Percentiles rank a stretch among this genome's conserved stretches.
phyloP scores from a whole-genome alignment of 805 yeast genomes.

The Tanozyma kutaoensis region DNA sequence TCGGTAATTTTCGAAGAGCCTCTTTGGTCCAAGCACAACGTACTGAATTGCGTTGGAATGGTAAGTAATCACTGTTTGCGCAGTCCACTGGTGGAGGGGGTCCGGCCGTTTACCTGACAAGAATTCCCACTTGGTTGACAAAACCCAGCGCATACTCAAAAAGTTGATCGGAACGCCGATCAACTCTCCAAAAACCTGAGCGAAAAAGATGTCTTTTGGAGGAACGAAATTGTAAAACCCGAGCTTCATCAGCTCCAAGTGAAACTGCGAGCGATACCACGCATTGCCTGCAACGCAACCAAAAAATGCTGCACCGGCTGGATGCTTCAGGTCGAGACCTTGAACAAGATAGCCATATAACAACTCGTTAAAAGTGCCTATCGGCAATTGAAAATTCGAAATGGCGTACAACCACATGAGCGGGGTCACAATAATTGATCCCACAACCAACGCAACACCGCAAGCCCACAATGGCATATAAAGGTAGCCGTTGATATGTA shows the following conservation, averaged over 20 bases:
- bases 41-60: conserved; percentile 39
- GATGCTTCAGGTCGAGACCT: no score
- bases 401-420: conserved; percentile 36
- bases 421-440: conserved; percentile 33
- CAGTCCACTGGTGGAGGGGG: conserved; percentile 41
- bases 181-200: conserved; percentile 38
- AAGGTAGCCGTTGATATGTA: conserved; percentile 9
- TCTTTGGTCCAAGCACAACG: conserved; percentile 35
- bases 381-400: conserved; percentile 38
- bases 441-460: conserved; percentile 28
- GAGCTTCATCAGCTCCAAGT: conserved; percentile 24
- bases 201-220: conserved; percentile 34
- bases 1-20: conserved; percentile 28
- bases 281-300: conserved; percentile 43
- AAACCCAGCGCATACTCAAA: conserved; percentile 33
- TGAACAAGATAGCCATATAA: conserved; percentile 34
- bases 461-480: conserved; percentile 32
- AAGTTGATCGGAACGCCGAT: conserved; percentile 43
- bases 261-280: conserved; percentile 36
- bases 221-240: conserved; percentile 44
- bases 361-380: conserved; percentile 38
- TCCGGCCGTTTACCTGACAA: conserved; percentile 21
- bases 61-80: conserved; percentile 25
- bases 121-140: conserved; percentile 23
- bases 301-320: conserved; percentile 35